Evolutionary conservation across 495 filamentous ascomycete species (phyloP).

Genomic region (Stereocaulon alpinum): DNA sequence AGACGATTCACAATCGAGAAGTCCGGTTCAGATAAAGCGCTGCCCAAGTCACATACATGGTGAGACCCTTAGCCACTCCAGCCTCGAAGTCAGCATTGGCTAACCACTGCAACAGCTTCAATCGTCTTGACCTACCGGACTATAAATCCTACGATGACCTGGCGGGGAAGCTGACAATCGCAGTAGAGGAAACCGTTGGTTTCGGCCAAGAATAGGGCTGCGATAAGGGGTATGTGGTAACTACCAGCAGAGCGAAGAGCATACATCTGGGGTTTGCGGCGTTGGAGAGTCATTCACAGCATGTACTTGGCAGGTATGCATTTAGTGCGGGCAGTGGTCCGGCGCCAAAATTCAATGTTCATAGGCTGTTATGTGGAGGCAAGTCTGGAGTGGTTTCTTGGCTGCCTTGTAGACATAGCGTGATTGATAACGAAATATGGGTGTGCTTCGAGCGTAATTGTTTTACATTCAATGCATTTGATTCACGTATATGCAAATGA

Average conservation of each 20-base stretch:
- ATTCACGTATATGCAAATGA: too few species aligned
- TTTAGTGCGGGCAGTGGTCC: not conserved
- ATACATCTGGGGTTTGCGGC: not conserved
- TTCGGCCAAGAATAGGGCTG: constrained; percentile 83
- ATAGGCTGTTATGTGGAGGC: constrained; percentile 2
- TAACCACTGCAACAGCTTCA: constrained; percentile 54
- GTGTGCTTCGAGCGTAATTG: not conserved
- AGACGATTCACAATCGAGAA: constrained; percentile 97
- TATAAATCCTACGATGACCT: constrained; percentile 83
- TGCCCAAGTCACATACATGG: constrained; percentile 98
- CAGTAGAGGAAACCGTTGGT: constrained; percentile 97
- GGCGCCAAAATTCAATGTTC: not conserved
- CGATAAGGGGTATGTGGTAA: not conserved
- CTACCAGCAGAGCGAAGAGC: not conserved
- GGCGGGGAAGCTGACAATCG: constrained; percentile 82
- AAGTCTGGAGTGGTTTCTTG: constrained; percentile 1
- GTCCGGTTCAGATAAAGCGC: constrained; percentile 74
- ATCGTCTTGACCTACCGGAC: constrained; percentile 88
- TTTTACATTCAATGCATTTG: not conserved
- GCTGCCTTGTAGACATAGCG: constrained; percentile 10
- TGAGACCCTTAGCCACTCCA: constrained; percentile 34
- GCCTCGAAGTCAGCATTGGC: not conserved
- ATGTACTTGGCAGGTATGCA: not conserved
- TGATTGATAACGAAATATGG: not conserved
- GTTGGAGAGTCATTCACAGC: not conserved